phyloP scores from a whole-genome alignment of 2,329 filamentous ascomycete species.

The Phoma sp. region DNA sequence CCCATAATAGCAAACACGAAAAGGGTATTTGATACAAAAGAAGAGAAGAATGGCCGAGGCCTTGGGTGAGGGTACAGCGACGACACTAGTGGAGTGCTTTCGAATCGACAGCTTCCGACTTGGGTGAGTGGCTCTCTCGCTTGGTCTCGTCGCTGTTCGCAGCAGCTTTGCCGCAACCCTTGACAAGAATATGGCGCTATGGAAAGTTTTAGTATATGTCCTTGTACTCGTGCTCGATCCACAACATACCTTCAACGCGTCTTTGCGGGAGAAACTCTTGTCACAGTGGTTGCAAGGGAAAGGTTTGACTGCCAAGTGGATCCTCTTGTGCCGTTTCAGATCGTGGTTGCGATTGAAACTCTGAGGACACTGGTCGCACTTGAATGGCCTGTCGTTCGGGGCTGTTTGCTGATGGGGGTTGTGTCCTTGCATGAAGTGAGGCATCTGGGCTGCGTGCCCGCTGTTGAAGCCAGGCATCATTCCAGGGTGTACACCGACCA shows the following conservation, averaged over 20 bases:
- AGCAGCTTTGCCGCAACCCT: slow-evolving; percentile 65
- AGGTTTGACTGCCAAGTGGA: slow-evolving; percentile 93
- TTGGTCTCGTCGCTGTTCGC: slow-evolving; percentile 40
- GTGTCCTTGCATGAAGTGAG: slow-evolving; percentile 63
- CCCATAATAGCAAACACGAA: slow-evolving; percentile 15
- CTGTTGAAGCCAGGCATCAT: slow-evolving; percentile 67
- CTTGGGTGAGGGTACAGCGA: slow-evolving; percentile 18
- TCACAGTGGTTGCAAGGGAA: slow-evolving; percentile 91
- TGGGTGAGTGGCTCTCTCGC: slow-evolving; percentile 44
- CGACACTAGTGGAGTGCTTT: slow-evolving; percentile 33
- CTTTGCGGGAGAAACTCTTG: slow-evolving; percentile 96
- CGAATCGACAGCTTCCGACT: slow-evolving; percentile 36
- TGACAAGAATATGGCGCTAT: slow-evolving; percentile 70
- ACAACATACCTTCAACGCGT: slow-evolving; percentile 85
- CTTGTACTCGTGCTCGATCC: slow-evolving; percentile 29
- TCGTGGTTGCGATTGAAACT: slow-evolving; percentile 98
- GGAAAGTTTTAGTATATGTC: slow-evolving; percentile 30
- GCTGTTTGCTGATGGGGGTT: slow-evolving; percentile 58
- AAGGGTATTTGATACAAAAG: slow-evolving; percentile 44
- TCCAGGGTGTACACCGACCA: slow-evolving; percentile 66
- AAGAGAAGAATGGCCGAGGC: slow-evolving; percentile 32
- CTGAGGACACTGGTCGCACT: slow-evolving; percentile 89
- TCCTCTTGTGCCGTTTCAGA: slow-evolving; percentile 92
- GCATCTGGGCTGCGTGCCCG: slow-evolving; percentile 68
- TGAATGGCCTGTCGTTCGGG: slow-evolving; percentile 84